Base-by-base conservation (phyloP, 306 rosid genomes). In the Fragaria ananassa region DNA sequence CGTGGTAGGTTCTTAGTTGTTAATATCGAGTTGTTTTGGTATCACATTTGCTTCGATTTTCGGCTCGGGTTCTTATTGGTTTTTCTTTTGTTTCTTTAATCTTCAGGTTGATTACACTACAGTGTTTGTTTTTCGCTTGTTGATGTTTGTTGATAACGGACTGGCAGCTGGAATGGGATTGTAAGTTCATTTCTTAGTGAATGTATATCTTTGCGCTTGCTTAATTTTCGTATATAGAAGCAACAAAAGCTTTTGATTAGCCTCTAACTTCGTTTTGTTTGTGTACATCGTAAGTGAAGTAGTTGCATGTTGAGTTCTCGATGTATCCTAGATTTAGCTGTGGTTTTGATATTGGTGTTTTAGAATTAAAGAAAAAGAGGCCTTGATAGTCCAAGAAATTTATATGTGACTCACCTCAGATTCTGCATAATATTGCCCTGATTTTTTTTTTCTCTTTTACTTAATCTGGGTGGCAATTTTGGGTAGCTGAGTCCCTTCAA, bases 131-230 rank as follows among this genome's bases (percentile, higher is more conserved):
- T 95, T 95, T 79, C 96, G 99, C 70, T 86, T 92, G 66, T 74
- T 95, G 91, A 95, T 95, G 99, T 95, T 92, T 79, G 91, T 95
- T 21, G 99, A 95, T 82, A 92, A 95, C 86, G 99, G 99, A 35
- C 88, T 95, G 76, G 93, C 98, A 37, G 86, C 93, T 3, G 99
- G 99, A 88, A 95, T 95, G 99, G 99, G 99, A 50, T 91, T 95
- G 99, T 95, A 92, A 92, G 99, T 74, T 79, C 87, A 83, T 81
- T 67, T 83, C 74, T 74, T 75, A 54, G 6, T 49, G 14, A 50
- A 70, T 86, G 58, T 51, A 77, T 4, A 74, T 62, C 39, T 65
- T 18, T 69, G 25, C 71, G 19, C 15, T 70, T 66, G 61, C 4
- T 31, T 34, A 62, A 73, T 53, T 42, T 42, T 42, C 45, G 0